Evolutionary conservation across 176 grass and related monocot genomes (phyloP).

Genomic region (Eremochloa ophiuroides): DNA sequence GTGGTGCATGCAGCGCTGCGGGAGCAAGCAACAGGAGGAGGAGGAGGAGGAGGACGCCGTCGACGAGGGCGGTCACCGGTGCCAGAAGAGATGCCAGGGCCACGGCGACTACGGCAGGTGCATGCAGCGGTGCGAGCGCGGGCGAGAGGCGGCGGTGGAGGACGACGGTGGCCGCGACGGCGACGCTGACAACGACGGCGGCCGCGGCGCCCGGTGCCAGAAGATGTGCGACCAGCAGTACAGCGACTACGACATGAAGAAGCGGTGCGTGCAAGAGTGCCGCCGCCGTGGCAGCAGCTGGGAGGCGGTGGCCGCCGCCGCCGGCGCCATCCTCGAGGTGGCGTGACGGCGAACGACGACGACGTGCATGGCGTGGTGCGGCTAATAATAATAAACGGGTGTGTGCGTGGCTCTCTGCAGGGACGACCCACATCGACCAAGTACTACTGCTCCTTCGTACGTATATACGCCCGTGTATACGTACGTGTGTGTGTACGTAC

Average conservation of each 20-base stretch:
- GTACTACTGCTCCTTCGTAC: neutral
- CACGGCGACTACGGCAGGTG: neutral
- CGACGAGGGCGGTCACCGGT: neutral
- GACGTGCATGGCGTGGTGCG: neutral
- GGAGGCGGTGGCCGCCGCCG: slow-evolving; percentile 4
- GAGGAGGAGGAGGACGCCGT: neutral
- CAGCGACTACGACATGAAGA: neutral
- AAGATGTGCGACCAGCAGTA: neutral
- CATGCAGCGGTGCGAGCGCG: neutral
- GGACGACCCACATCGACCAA: neutral
- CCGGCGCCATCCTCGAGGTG: slow-evolving; percentile 25
- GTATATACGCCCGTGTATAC: neutral
- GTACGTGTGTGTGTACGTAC: neutral
- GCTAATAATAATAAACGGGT: neutral
- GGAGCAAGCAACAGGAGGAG: neutral
- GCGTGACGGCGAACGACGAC: neutral
- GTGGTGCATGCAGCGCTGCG: neutral
- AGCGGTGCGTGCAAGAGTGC: neutral
- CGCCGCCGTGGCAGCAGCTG: neutral
- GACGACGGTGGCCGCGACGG: neutral
- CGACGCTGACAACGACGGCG: neutral
- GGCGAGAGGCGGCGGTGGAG: no score
- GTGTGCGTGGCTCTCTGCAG: neutral
- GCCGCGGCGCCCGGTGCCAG: neutral
- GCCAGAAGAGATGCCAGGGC: neutral